A percentile compares a stretch with the other conserved stretches of the same genome.
These are phyloP conservation scores for Talaromyces sp. DNA, from an alignment of 2,329 filamentous ascomycete genomes.

Conservation along the genomic window DNA sequence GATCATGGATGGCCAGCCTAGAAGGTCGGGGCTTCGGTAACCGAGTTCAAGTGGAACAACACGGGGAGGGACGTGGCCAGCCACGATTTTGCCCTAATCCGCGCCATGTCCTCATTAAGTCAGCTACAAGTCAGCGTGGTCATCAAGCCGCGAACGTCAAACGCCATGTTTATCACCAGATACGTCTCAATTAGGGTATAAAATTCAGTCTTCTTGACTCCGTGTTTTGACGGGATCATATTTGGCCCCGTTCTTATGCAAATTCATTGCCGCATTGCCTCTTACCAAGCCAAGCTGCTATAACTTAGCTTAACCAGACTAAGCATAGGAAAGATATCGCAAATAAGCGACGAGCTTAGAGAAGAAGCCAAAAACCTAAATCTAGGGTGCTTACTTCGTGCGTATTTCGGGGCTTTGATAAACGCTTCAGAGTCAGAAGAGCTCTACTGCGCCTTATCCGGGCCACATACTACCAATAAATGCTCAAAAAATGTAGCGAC, in stretches of 20 bases:
- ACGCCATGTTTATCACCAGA: neutral
- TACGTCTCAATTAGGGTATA: neutral
- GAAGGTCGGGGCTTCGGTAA: neutral
- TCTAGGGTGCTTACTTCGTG: neutral
- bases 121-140: neutral
- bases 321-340: neutral
- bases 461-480: neutral
- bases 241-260: neutral
- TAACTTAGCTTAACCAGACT: conserved; percentile 2
- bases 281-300: neutral
- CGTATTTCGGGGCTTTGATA: neutral
- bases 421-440: too few relatives aligned
- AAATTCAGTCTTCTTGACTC: neutral
- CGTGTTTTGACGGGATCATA: neutral
- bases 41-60: neutral
- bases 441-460: neutral
- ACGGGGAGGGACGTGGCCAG: neutral
- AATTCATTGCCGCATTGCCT: neutral
- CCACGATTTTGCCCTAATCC: neutral
- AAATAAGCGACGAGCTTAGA: neutral
- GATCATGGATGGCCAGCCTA: neutral
- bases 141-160: neutral
- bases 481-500: neutral
- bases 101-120: neutral
- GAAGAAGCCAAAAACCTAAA: neutral